phyloP scores from a whole-genome alignment of 2,329 filamentous ascomycete genomes.

The Colletotrichum scovillei region DNA sequence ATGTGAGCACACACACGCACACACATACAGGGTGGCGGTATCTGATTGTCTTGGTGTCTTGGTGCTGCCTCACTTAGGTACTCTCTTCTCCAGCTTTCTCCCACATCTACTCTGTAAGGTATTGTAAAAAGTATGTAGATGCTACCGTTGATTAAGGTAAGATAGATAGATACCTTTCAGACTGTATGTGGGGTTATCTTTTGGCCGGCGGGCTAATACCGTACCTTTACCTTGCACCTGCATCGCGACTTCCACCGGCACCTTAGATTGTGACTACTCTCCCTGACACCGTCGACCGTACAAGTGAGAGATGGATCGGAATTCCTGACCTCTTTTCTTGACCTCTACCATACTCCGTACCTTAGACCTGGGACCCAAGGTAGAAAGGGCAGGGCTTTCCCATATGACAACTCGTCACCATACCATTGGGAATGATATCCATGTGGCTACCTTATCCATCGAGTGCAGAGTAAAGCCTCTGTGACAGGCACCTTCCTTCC shows the following conservation, averaged over 20 bases:
- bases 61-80: not conserved
- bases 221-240: not conserved
- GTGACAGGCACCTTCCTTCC: not conserved
- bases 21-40: not conserved
- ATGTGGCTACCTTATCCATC: not conserved
- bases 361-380: not conserved
- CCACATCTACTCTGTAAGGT: not conserved
- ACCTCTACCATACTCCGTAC: not conserved
- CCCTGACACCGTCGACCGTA: conserved; percentile 7
- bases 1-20: not conserved
- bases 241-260: not conserved
- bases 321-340: not conserved
- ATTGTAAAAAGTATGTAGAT: not conserved
- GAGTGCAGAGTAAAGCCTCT: not conserved
- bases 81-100: not conserved
- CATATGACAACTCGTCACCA: not conserved
- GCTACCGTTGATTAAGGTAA: not conserved
- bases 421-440: not conserved
- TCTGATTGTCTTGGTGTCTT: not conserved
- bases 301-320: not conserved
- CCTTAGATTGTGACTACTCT: not conserved
- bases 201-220: conserved; percentile 10
- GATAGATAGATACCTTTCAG: not conserved
- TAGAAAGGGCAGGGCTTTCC: not conserved
- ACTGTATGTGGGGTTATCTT: conserved; percentile 11